Evolutionary conservation across 2,329 filamentous ascomycete species (phyloP).

Genomic region (Aspergillus sp.): DNA sequence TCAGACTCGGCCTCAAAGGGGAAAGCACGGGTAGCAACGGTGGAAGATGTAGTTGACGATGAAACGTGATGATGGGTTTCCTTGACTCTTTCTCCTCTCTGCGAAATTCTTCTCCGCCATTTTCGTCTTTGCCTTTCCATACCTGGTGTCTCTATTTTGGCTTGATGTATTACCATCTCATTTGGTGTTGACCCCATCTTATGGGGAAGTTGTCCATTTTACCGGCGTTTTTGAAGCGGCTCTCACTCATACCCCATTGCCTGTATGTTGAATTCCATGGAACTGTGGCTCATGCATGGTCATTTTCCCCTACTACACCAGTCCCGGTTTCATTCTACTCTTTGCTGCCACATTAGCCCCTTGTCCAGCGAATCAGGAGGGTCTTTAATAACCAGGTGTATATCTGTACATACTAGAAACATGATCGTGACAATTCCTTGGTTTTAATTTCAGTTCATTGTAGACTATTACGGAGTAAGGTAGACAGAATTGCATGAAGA

Average conservation of each 20-base stretch:
- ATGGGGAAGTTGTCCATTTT: background rate
- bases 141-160: slow-evolving; percentile 12
- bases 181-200: background rate
- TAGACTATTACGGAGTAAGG: no score
- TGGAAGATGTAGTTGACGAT: slow-evolving; percentile 39
- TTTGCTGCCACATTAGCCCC: no score
- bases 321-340: background rate
- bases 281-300: background rate
- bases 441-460: background rate
- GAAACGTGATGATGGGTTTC: slow-evolving; percentile 21
- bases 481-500: no score
- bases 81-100: background rate
- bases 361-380: no score
- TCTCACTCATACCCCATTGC: slow-evolving; percentile 22
- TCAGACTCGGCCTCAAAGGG: slow-evolving; percentile 34
- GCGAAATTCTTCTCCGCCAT: background rate
- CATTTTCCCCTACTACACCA: background rate
- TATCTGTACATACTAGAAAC: background rate
- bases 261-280: slow-evolving; percentile 4
- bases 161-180: slow-evolving; percentile 7
- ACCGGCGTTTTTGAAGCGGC: slow-evolving; percentile 15
- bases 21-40: slow-evolving; percentile 36
- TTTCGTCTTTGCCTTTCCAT: slow-evolving; percentile 4
- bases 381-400: background rate
- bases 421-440: background rate